phyloP scores from a whole-genome alignment of 805 yeast genomes.

The Tetrapisispora namnaoensis region DNA sequence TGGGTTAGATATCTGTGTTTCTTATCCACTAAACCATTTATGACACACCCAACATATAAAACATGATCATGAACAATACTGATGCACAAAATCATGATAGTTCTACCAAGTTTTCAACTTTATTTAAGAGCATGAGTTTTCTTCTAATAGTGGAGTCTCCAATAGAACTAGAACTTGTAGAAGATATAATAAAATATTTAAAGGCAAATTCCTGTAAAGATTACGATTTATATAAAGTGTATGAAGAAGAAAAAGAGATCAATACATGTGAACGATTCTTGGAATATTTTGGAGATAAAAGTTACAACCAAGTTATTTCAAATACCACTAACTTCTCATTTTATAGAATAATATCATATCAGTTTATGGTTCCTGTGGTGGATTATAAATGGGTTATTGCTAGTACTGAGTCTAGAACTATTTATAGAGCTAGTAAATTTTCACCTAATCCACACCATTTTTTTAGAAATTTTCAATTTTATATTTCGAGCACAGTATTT shows the following conservation, averaged over 20 bases:
- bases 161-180: not conserved
- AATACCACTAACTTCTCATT: conserved; percentile 19
- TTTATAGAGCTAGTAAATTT: conserved; percentile 30
- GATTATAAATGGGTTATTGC: conserved; percentile 20
- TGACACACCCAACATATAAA: not conserved
- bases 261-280: not conserved
- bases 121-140: conserved; percentile 1
- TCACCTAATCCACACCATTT: conserved; percentile 65
- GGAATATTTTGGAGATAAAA: not conserved
- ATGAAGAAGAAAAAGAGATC: not conserved
- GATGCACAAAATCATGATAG: not conserved
- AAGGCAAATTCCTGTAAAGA: not conserved
- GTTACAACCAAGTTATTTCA: conserved; percentile 18
- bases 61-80: not conserved
- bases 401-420: conserved; percentile 14
- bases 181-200: not conserved
- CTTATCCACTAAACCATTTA: not conserved
- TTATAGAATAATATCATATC: conserved; percentile 21
- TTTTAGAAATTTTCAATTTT: conserved; percentile 51
- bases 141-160: not conserved
- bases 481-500: conserved; percentile 46
- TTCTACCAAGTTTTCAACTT: not conserved
- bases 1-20: too few species aligned
- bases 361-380: conserved; percentile 26
- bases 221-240: conserved; percentile 1